Percentiles rank a stretch among this genome's conserved stretches.
These are phyloP conservation scores for Plasmodium gonderi DNA, from an alignment of 169 alveolate species.

Conservation along the genomic window DNA sequence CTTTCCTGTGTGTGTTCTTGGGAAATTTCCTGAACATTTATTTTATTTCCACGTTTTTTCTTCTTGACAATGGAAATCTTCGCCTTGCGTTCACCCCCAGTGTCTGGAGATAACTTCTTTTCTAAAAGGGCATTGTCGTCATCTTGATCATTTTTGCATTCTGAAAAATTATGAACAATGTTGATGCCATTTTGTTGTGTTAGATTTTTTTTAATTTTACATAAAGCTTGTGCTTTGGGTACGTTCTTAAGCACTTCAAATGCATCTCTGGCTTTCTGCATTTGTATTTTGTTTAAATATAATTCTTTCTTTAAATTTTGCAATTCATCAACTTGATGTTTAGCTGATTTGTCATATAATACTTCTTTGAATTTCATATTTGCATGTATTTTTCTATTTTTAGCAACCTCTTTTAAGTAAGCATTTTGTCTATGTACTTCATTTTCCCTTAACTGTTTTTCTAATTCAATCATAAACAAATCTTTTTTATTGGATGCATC, in stretches of 20 bases:
- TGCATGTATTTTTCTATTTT: conserved; percentile 64
- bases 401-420: conserved; percentile 73
- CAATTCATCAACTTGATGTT: conserved; percentile 36
- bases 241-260: conserved; percentile 49
- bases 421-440: conserved; percentile 75
- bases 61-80: not conserved
- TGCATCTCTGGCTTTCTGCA: conserved; percentile 74
- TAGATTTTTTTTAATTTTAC: not conserved
- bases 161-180: conserved; percentile 19
- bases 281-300: conserved; percentile 69
- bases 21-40: not conserved
- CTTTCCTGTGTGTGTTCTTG: not conserved
- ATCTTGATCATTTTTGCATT: conserved; percentile 26
- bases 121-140: not conserved
- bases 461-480: conserved; percentile 69
- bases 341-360: conserved; percentile 57
- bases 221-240: conserved; percentile 19
- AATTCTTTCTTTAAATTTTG: conserved; percentile 65
- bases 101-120: conserved; percentile 11
- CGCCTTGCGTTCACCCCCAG: not conserved
- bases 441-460: conserved; percentile 73
- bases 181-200: not conserved
- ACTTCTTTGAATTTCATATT: conserved; percentile 74
- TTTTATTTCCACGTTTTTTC: not conserved
- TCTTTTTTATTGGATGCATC: conserved; percentile 75